Evolutionary conservation across 495 filamentous ascomycete genomes (phyloP), one percentile per base, ranked within the genome.

Genomic region (Cudoniella acicularis): DNA sequence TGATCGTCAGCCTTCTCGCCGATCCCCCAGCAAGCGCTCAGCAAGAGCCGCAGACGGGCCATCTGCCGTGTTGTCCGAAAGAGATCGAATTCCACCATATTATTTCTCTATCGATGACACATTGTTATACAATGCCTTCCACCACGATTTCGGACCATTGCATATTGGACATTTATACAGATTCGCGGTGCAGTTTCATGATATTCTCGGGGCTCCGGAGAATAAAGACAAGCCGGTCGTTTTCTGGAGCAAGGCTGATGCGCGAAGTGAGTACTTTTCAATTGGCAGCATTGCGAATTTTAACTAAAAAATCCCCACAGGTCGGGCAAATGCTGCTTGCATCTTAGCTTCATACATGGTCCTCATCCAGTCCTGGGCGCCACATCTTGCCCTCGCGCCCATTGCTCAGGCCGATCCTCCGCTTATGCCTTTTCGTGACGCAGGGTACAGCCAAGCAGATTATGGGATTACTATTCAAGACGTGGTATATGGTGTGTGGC

Each of bases 401-500:
- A 92, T 98, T 64, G 89, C 94, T 13, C 95, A 98, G 75, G 88
- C 90, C 52, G 93, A 98, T 67, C 94, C 93, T 11, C 94, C 94
- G 3, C 82, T 96, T 69, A 99, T 99, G 94, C 94, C 94, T 3
- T 99, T 99, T 81, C 83, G 94, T 47, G 94, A 99, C 73, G 94
- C 94, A 61, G 94, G 94, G 41, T 99, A 98, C 75, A 97, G 94
- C 67, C 94, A 99, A 72, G 94, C 94, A 45, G 94, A 99, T 72
- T 99, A 95, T 69, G 83, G 89, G 41, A 77, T 99, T 59, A 96
- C 87, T 50, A 88, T 98, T 42, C 94, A 99, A 73, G 94, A 99
- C 68, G 85, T 99, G 10, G 91, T 99, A 0, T 99, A 99, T 67
- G 94, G 94, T 42, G 90, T 99, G 13, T 99, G 95, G 95, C 95